Percentiles rank a stretch among this genome's conserved stretches.
These are phyloP conservation scores for Solanum habrochaites DNA, from an alignment of 257 asterid genomes.

Conservation along the genomic window DNA sequence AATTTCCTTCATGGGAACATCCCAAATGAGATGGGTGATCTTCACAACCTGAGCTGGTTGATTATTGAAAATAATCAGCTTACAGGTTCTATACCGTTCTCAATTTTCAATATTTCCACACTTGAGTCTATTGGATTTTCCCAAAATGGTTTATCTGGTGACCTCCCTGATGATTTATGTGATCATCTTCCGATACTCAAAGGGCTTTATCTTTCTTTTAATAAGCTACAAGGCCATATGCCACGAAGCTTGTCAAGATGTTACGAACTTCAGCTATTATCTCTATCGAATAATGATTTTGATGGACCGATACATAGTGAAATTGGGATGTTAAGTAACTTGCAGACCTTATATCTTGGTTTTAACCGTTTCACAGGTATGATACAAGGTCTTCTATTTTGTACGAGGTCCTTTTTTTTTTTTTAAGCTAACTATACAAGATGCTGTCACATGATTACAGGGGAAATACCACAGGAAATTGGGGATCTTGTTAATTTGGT, in stretches of 20 bases:
- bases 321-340: neutral
- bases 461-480: neutral
- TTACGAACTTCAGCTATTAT: neutral
- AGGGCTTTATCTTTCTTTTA: neutral
- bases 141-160: neutral
- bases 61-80: neutral
- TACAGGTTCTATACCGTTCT: neutral
- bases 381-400: neutral
- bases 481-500: neutral
- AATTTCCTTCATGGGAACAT: neutral
- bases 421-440: neutral
- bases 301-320: neutral
- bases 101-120: neutral
- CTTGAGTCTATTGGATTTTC: neutral
- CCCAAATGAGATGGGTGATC: neutral
- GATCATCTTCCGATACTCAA: neutral
- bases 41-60: neutral
- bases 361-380: neutral
- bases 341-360: neutral
- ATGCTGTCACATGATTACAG: neutral
- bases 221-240: neutral
- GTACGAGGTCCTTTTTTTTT: neutral
- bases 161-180: neutral
- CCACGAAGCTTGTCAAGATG: neutral
- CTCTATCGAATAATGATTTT: neutral